Conservation (phyloP, 2,329 filamentous ascomycete genomes). For the Fusarium lateritium region DNA sequence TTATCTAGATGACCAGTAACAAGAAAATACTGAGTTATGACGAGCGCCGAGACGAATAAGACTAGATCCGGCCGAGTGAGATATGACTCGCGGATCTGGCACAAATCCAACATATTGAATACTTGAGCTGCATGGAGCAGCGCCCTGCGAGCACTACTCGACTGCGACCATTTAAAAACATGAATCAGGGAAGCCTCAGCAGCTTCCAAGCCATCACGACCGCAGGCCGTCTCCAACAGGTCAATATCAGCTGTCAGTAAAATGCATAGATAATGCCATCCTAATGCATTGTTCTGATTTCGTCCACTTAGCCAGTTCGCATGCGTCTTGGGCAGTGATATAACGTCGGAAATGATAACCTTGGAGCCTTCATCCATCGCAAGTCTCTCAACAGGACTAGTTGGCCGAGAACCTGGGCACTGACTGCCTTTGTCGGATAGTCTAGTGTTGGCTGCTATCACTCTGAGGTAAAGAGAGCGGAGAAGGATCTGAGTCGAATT, state of each 20-base stretch:
- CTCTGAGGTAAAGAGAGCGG: constrained; percentile 18
- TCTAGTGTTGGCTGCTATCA: constrained; percentile 5
- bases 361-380: neutral
- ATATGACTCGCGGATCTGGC: constrained; percentile 18
- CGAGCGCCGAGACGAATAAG: constrained; percentile 24
- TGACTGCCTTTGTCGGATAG: neutral
- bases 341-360: constrained; percentile 3
- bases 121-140: constrained; percentile 24
- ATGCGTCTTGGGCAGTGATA: constrained; percentile 2
- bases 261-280: constrained; percentile 28
- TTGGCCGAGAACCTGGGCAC: no score
- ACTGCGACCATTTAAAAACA: constrained; percentile 15
- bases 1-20: neutral
- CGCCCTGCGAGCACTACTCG: constrained; percentile 18
- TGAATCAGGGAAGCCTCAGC: neutral
- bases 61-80: constrained; percentile 25
- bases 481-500: constrained; percentile 22
- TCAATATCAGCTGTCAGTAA: constrained; percentile 16
- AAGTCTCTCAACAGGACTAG: neutral
- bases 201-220: constrained; percentile 20
- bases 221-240: constrained; percentile 16
- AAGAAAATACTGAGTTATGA: constrained; percentile 24
- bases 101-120: constrained; percentile 22
- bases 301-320: constrained; percentile 3
- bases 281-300: constrained; percentile 16